These are phyloP conservation scores for Diaporthe vexans DNA, from an alignment of 2,329 filamentous ascomycete genomes.

Conservation along the genomic window DNA sequence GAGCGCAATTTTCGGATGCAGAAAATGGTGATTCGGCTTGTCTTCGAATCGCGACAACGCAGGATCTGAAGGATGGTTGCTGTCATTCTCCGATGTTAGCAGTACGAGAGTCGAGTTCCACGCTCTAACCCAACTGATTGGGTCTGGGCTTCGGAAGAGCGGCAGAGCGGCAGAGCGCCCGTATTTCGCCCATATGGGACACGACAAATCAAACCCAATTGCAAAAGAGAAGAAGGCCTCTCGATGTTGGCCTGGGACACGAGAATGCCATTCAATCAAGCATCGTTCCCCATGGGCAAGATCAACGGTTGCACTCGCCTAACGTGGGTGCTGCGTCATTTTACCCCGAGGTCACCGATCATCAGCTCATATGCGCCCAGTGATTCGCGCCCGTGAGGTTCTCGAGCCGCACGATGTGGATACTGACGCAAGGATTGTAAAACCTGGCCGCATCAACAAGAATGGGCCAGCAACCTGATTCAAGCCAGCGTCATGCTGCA, in stretches of 20 bases:
- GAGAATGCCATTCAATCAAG: background rate
- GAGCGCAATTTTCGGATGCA: background rate
- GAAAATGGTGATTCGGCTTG: background rate
- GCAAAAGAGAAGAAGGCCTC: background rate
- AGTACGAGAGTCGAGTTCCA: background rate
- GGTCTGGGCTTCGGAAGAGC: background rate
- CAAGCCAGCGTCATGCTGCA: background rate
- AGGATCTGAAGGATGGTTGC: background rate
- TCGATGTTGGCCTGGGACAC: background rate
- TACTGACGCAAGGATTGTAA: conserved; percentile 35
- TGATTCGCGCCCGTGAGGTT: conserved; percentile 20
- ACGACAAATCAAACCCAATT: background rate
- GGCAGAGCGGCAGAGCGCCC: background rate
- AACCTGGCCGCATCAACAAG: conserved; percentile 22
- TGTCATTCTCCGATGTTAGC: background rate
- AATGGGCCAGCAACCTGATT: background rate
- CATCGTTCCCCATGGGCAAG: background rate
- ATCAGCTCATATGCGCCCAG: conserved; percentile 16
- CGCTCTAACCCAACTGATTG: background rate
- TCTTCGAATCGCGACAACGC: background rate
- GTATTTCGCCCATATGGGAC: background rate
- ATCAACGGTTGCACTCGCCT: conserved; percentile 13
- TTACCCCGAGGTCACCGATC: conserved; percentile 17
- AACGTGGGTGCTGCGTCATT: conserved; percentile 28
- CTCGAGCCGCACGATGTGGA: conserved; percentile 19